A percentile compares a stretch with the other conserved stretches of the same genome.
These are phyloP conservation scores for Colletotrichum endophyticum DNA, from an alignment of 2,329 filamentous ascomycete genomes.

Conservation along the genomic window DNA sequence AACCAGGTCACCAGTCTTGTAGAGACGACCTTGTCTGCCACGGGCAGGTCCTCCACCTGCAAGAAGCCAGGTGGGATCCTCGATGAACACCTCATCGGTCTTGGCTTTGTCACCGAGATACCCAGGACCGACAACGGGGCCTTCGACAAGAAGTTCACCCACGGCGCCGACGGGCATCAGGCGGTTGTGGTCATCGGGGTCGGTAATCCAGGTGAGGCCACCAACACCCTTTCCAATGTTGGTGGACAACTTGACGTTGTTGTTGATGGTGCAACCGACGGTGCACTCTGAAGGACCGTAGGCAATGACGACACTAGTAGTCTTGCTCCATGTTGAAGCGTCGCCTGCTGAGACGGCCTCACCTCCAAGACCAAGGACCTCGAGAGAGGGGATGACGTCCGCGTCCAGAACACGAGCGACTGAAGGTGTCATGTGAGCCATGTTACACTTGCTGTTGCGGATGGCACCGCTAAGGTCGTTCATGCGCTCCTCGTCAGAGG, in stretches of 20 bases:
- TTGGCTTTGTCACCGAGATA: constrained; percentile 65
- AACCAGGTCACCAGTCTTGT: constrained; percentile 66
- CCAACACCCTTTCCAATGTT: constrained; percentile 55
- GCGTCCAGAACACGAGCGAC: constrained; percentile 52
- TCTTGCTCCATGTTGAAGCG: constrained; percentile 50
- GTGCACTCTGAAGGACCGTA: constrained; percentile 62
- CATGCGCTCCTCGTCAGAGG: constrained; percentile 57
- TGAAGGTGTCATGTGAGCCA: constrained; percentile 56
- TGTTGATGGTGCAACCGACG: constrained; percentile 55
- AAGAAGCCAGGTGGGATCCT: constrained; percentile 57
- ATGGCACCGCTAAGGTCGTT: constrained; percentile 54
- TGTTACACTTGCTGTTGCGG: constrained; percentile 48
- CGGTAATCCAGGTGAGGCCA: constrained; percentile 56
- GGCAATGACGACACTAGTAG: constrained; percentile 53
- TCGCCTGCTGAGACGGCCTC: constrained; percentile 59
- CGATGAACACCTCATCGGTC: constrained; percentile 63
- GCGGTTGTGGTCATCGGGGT: constrained; percentile 49
- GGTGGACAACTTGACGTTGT: constrained; percentile 42
- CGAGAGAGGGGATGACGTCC: constrained; percentile 49
- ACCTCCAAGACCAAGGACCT: constrained; percentile 54
- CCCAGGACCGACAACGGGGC: constrained; percentile 65
- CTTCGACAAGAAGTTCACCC: constrained; percentile 60
- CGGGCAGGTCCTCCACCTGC: constrained; percentile 41
- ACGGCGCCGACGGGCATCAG: constrained; percentile 53
- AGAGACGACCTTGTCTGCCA: constrained; percentile 51